phyloP scores from a whole-genome alignment of 352 stramenopile species.

The Globisporangium okanoganense region DNA sequence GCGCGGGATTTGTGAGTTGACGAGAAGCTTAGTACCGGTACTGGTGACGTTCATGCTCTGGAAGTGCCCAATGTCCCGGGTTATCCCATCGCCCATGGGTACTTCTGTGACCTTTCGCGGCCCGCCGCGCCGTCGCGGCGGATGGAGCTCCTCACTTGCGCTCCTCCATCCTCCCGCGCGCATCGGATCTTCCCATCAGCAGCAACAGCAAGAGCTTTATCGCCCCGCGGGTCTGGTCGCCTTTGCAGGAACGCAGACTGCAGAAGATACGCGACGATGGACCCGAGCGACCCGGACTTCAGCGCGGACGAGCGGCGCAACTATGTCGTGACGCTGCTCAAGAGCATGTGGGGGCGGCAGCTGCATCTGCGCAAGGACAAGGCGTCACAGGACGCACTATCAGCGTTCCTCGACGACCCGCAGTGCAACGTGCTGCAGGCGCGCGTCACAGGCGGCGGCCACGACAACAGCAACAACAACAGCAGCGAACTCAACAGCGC shows the following conservation, averaged over 20 bases:
- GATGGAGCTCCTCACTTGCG: neutral
- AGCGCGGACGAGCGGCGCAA: conserved; percentile 40
- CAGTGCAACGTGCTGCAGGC: conserved; percentile 60
- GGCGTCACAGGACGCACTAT: conserved; percentile 42
- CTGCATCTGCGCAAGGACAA: conserved; percentile 37
- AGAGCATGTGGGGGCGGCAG: conserved; percentile 53
- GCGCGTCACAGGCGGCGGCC: conserved; percentile 15
- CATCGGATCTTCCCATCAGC: neutral
- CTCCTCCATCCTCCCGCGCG: neutral
- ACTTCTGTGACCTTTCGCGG: neutral
- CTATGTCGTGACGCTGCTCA: conserved; percentile 60
- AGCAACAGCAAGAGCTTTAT: neutral
- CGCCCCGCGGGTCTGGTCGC: neutral
- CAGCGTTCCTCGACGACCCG: conserved; percentile 67
- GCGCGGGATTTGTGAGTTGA: conserved; percentile 29
- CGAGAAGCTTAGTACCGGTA: no score
- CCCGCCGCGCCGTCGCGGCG: neutral
- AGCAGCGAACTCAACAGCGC: neutral
- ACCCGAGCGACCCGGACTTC: conserved; percentile 29
- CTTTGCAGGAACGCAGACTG: neutral
- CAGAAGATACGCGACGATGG: conserved; percentile 11
- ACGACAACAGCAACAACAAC: conserved; percentile 17
- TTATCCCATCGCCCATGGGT: no score
- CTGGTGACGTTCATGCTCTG: no score
- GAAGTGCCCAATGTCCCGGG: no score